Percentiles rank a stretch among this genome's conserved stretches.
Evolutionary conservation across 192 early-diverging fungal genomes (phyloP).

Genomic region (Chytriomyces confervae): DNA sequence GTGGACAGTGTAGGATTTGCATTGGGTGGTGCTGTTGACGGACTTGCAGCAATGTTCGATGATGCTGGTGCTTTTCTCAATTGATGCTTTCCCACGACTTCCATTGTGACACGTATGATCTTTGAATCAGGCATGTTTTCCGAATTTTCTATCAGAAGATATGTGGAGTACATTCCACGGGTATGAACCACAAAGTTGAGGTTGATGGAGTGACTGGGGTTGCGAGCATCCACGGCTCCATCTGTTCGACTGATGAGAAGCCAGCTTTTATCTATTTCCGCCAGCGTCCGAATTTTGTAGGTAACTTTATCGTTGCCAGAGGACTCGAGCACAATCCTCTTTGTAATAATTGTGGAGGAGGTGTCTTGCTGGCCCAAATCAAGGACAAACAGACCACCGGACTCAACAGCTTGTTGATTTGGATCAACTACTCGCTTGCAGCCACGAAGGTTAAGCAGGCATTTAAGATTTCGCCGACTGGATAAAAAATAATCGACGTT

Average conservation of each 20-base stretch:
- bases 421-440: conserved; percentile 66
- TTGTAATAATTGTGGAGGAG: conserved; percentile 56
- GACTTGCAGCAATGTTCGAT: neutral
- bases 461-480: conserved; percentile 12
- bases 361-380: conserved; percentile 83
- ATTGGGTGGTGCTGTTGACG: neutral
- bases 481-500: neutral
- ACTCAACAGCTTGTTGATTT: conserved; percentile 42
- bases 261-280: conserved; percentile 66
- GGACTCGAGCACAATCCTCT: conserved; percentile 73
- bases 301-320: conserved; percentile 56
- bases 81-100: conserved; percentile 66
- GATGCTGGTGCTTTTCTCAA: conserved; percentile 36
- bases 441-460: conserved; percentile 64
- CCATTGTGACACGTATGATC: conserved; percentile 73
- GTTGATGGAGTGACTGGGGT: conserved; percentile 61
- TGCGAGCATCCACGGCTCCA: conserved; percentile 66
- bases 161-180: conserved; percentile 73
- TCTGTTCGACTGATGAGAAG: conserved; percentile 69
- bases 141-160: conserved; percentile 75
- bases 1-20: neutral
- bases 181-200: conserved; percentile 64
- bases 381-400: conserved; percentile 73
- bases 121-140: conserved; percentile 76
- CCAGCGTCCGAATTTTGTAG: conserved; percentile 67